These are phyloP conservation scores for Ustilago xerochloae DNA, from an alignment of 1,284 basidiomycete genomes.

Conservation along the genomic window DNA sequence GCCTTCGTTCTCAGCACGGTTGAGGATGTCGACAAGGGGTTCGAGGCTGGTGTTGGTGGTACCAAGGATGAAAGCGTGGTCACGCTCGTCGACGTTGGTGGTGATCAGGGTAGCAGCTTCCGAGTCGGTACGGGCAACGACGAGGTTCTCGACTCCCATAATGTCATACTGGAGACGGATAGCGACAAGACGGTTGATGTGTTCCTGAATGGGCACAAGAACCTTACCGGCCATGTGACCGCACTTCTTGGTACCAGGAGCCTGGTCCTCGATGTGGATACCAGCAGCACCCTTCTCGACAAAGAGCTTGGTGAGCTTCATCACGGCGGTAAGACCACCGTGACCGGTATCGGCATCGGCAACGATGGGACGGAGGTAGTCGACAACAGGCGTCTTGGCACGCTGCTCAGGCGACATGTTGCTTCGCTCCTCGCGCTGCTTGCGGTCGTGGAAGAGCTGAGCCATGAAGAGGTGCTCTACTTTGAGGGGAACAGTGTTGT, in stretches of 20 bases:
- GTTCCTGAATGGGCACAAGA: conserved; percentile 77
- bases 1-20: conserved; percentile 82
- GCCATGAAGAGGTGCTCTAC: conserved; percentile 76
- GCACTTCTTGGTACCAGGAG: conserved; percentile 81
- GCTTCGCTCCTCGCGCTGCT: conserved; percentile 72
- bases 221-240: conserved; percentile 80
- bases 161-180: conserved; percentile 83
- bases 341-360: conserved; percentile 75
- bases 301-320: conserved; percentile 94
- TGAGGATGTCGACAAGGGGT: conserved; percentile 84
- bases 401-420: conserved; percentile 77
- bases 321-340: conserved; percentile 91
- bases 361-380: conserved; percentile 70
- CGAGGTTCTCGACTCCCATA: conserved; percentile 81
- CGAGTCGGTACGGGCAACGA: conserved; percentile 80
- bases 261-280: conserved; percentile 90
- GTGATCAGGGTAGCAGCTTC: conserved; percentile 96
- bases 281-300: conserved; percentile 89
- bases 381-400: conserved; percentile 68
- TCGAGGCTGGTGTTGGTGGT: conserved; percentile 79
- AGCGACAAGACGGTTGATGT: conserved; percentile 81
- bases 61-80: conserved; percentile 96
- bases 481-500: conserved; percentile 76
- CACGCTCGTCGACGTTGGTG: conserved; percentile 94
- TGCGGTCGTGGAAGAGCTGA: conserved; percentile 75